Evolutionary conservation across 352 stramenopile genomes (phyloP).

Genomic region (Globisporangium recalcitrans): DNA sequence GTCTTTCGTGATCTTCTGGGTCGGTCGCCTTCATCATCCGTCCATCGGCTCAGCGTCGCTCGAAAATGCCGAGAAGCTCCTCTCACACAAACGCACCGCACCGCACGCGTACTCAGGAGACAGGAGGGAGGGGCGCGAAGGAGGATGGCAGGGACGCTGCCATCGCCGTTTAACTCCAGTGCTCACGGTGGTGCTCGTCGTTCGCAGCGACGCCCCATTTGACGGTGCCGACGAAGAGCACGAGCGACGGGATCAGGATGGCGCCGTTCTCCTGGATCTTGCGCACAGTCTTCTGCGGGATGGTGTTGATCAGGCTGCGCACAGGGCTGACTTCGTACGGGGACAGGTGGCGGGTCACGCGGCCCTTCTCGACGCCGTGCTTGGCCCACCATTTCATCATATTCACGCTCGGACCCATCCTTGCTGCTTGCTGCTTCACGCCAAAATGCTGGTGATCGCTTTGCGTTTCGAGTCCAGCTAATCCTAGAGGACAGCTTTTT

Average conservation of each 20-base stretch:
- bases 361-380: conserved; percentile 52
- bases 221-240: conserved; percentile 65
- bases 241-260: conserved; percentile 54
- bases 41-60: background rate
- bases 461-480: background rate
- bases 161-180: conserved; percentile 57
- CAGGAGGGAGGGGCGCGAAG: background rate
- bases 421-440: conserved; percentile 15
- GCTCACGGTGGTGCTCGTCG: conserved; percentile 70
- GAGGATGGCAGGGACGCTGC: background rate
- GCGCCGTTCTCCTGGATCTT: conserved; percentile 80
- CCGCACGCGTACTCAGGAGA: background rate
- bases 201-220: conserved; percentile 71
- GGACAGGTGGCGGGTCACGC: conserved; percentile 64
- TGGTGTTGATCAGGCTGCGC: conserved; percentile 59
- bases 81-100: background rate
- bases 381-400: conserved; percentile 76
- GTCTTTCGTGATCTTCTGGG: background rate
- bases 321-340: conserved; percentile 66
- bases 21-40: background rate
- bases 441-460: conserved; percentile 22
- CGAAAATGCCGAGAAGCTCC: background rate
- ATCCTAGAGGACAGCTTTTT: too few species aligned
- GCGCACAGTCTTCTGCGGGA: conserved; percentile 70
- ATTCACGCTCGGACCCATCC: conserved; percentile 38